Evolutionary conservation across 1,284 basidiomycete genomes (phyloP).

Genomic region (Malassezia sp.): DNA sequence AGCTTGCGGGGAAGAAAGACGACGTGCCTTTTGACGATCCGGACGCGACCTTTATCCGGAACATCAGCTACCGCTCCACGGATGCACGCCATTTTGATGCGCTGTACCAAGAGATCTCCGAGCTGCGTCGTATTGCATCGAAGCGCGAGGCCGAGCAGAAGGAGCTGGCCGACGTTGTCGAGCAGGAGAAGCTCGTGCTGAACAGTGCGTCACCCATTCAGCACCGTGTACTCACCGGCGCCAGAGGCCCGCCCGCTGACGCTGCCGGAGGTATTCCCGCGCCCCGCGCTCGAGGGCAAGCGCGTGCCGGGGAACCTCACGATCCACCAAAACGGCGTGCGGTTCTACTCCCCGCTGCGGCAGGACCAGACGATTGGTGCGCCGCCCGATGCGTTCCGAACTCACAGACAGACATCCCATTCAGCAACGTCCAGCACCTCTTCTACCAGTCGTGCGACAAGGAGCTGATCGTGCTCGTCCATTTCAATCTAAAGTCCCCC

Average conservation of each 20-base stretch:
- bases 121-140: slow-evolving; percentile 88
- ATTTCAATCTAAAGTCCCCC: slow-evolving; percentile 83
- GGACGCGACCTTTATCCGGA: slow-evolving; percentile 89
- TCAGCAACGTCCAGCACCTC: slow-evolving; percentile 94
- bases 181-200: slow-evolving; percentile 79
- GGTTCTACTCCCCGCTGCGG: slow-evolving; percentile 65
- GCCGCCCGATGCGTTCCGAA: too few relatives aligned
- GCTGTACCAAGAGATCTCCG: slow-evolving; percentile 82
- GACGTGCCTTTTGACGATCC: slow-evolving; percentile 99
- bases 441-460: slow-evolving; percentile 99
- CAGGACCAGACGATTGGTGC: slow-evolving; percentile 43
- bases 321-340: slow-evolving; percentile 91
- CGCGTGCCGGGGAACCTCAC: slow-evolving; percentile 83
- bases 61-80: slow-evolving; percentile 80
- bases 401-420: slow-evolving; percentile 66
- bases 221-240: slow-evolving; percentile 49
- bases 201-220: too few relatives aligned
- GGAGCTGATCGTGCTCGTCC: slow-evolving; percentile 86
- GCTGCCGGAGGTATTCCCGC: slow-evolving; percentile 81
- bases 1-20: slow-evolving; percentile 95
- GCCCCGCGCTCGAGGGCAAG: slow-evolving; percentile 85
- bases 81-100: slow-evolving; percentile 80
- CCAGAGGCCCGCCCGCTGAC: slow-evolving; percentile 39
- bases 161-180: slow-evolving; percentile 92
- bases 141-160: slow-evolving; percentile 96